Base-by-base conservation (phyloP, 331 rosid genomes). In the Prunus yedoensis region DNA sequence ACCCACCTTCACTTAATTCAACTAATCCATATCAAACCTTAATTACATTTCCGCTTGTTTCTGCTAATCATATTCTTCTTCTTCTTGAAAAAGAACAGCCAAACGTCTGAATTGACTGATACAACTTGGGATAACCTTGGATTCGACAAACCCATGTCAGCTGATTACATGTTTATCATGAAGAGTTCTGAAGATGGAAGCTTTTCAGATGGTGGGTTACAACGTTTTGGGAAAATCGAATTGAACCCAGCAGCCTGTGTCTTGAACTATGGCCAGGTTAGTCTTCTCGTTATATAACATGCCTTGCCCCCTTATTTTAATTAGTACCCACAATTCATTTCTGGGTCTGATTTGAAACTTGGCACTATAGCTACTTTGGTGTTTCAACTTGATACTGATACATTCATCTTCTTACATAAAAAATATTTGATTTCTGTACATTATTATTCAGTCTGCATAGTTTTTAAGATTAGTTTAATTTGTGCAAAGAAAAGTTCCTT, bases 131-230 rank as follows among this genome's bases (percentile, higher is more conserved):
- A 76, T 46, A 12, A 2, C n/a, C 59, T 66, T 47, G 59, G 74
- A 60, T 52, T 54, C 43, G 18, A 56, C 23, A 11, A 73, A 9
- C 74, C 68, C n/a, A 58, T 67, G 47, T 46, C 74, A 8, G 45
- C 80, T 1, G 74, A 76, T 68, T 67, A 76, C 16, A 67, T 76
- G 58, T 76, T 54, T 76, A 47, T 10, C n/a, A 67, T 67, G 68
- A 67, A 28, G 23, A 38, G 68, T 67, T 76, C 74, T 3, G 11
- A 56, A 57, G 73, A 76, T 25, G 68, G 51, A 10, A 14, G 18
- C 38, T 76, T 67, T 58, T 43, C 66, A 4, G 28, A 66, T 17
- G 80, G 80, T 13, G 61, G 68, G 32, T 45, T 76, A 20, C 68
- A 67, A 16, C 17, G 56, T 17, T 76, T 76, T 58, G 80, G 38